Conservation (phyloP, 2,329 filamentous ascomycete genomes). For the Scortechinia acanthostroma region DNA sequence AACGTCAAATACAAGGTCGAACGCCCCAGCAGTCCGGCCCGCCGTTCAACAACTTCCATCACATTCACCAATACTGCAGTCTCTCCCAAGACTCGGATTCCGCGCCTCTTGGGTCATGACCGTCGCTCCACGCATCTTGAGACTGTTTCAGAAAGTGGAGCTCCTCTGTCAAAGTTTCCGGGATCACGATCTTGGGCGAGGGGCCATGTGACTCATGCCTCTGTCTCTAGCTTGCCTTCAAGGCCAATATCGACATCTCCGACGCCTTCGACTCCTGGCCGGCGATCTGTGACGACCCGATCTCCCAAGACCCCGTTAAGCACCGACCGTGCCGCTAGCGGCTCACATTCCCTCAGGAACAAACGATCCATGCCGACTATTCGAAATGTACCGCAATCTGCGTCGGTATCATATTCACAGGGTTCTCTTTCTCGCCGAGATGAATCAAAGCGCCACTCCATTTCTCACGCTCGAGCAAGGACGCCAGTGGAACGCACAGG, state of each 20-base stretch:
- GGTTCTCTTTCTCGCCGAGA: not conserved
- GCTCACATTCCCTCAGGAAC: not conserved
- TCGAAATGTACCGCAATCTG: not conserved
- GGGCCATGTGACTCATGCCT: conserved; percentile 30
- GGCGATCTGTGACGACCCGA: conserved; percentile 17
- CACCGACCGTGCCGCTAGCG: not conserved
- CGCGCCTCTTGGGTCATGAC: conserved; percentile 40
- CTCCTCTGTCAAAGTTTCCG: conserved; percentile 31
- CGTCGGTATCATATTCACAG: not conserved
- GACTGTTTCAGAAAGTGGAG: conserved; percentile 57
- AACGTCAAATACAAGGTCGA: conserved; percentile 54
- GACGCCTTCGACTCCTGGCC: conserved; percentile 20
- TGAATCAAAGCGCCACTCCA: not conserved
- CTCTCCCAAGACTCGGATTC: conserved; percentile 41
- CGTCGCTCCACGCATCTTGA: conserved; percentile 43
- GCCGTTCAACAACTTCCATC: conserved; percentile 46
- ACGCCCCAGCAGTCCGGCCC: conserved; percentile 34
- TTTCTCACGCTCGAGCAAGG: conserved; percentile 21
- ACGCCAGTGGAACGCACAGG: conserved; percentile 32
- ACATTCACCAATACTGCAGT: conserved; percentile 49
- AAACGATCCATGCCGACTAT: conserved; percentile 1
- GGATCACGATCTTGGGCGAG: conserved; percentile 30
- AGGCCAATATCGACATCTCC: conserved; percentile 23
- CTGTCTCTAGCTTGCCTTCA: conserved; percentile 29
- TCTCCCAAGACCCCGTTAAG: not conserved